Base-by-base conservation (phyloP, 2,329 filamentous ascomycete genomes). In the Hysterium pulicare region DNA sequence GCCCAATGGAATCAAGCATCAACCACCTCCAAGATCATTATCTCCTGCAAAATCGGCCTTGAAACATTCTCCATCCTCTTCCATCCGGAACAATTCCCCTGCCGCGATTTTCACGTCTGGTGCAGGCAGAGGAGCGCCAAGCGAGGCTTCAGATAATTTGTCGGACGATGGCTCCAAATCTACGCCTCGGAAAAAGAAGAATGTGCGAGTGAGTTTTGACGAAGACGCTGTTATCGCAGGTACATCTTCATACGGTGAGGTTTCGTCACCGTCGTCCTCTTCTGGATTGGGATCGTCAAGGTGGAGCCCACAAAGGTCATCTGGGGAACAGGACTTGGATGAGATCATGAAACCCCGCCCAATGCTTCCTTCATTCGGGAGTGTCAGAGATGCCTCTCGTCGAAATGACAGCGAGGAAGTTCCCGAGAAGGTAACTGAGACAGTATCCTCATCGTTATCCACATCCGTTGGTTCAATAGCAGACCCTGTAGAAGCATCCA, bases 41-140 rank as follows among this genome's bases (percentile, higher is more conserved):
- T 90, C 86, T 0, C 87, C 87, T 8, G 81, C 82, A 34, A 91
- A 91, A 61, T 89, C 86, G 1, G 86, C 86, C 2, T 59, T 90
- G 48, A 90, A 90, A 60, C 74, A 82, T 22, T 74, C 71, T 1
- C 81, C 79, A 37, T 76, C 81, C 2, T 73, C 77, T 1, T 73
- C 71, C 0, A 49, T 70, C 9, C 61, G 71, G 15, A 65, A 61
- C 7, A 59, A 50, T 28, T 74, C 71, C 15, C 72, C 43, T 57
- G 77, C 54, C 70, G 74, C 49, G 54, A 71, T 24, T 76, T 81
- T 41, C 73, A 81, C 35, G 69, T 76, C 35, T 69, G 75, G 38
- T 20, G 54, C 44, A 57, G 71, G 19, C 74, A 51, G 65, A 61
- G 33, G 74, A 23, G 63, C 72, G 5, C 58, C 71, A 1, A 79